Percentiles rank a stretch among this genome's conserved stretches.
These are phyloP conservation scores for Ceratobasidium theobromae DNA, from an alignment of 1,284 basidiomycete species.

Conservation along the genomic window DNA sequence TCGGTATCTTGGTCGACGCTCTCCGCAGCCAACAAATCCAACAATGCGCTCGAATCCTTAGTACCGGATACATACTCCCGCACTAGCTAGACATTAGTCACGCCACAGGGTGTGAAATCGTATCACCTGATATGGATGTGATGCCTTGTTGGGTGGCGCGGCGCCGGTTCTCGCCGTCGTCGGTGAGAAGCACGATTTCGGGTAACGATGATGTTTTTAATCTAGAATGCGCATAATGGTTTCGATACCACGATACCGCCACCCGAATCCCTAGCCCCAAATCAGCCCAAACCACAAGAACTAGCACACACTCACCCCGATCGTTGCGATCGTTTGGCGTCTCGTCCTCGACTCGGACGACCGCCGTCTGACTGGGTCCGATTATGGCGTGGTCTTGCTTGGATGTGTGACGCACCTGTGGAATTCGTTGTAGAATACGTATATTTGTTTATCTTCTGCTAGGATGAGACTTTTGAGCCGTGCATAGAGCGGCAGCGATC, in stretches of 20 bases:
- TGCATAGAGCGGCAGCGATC: conserved; percentile 91
- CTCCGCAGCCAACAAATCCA: conserved; percentile 76
- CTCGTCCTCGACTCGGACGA: conserved; percentile 71
- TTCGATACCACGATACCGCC: conserved; percentile 81
- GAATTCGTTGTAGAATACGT: conserved; percentile 93
- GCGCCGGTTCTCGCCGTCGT: conserved; percentile 84
- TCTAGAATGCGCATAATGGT: conserved; percentile 55
- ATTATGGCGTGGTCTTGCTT: too few species aligned
- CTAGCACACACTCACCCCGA: conserved; percentile 63
- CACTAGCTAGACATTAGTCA: too few species aligned
- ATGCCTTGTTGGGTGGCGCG: conserved; percentile 74
- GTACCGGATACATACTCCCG: conserved; percentile 78
- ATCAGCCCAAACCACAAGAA: neutral
- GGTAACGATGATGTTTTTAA: conserved; percentile 46
- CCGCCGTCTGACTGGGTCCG: conserved; percentile 68
- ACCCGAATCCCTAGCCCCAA: conserved; percentile 71
- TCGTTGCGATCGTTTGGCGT: conserved; percentile 92
- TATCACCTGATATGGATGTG: conserved; percentile 62
- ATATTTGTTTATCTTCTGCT: conserved; percentile 77
- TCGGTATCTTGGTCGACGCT: conserved; percentile 60
- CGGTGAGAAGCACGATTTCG: conserved; percentile 71
- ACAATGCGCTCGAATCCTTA: conserved; percentile 61
- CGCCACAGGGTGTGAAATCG: neutral
- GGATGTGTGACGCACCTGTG: conserved; percentile 72
- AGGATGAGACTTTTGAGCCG: conserved; percentile 80